Base-by-base conservation (phyloP, 164 flowering plant species). In the Pachysandra terminalis region DNA sequence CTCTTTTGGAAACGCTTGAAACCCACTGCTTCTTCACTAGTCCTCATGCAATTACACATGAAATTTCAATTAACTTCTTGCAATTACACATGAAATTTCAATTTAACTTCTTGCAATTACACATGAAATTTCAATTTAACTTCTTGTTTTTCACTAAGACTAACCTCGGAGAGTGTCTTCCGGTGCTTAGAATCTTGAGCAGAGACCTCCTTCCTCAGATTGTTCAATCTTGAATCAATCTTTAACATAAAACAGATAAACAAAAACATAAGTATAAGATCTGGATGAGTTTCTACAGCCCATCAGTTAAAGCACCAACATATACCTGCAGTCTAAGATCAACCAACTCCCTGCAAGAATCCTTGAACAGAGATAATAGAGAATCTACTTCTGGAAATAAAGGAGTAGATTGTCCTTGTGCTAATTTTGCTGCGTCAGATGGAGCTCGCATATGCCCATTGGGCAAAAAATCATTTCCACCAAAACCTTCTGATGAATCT, bases 311-410 rank as follows among this genome's bases (percentile, higher is more conserved):
- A 51, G 23, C 59, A 26, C 19, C 6, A 71, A 28, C 51, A 40
- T 22, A 56, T 71, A 90, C 99, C 93, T 88, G 90, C 41, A 80
- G 83, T 54, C 82, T 83, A 37, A 93, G 97, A 80, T 91, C 96
- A 77, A 88, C 75, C 77, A 96, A 79, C 80, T 93, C 97, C 68
- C 78, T 80, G 63, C 88, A 86, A 56, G 99, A 90, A 84, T 90
- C 92, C 78, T 88, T 87, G 70, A 96, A 96, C 66, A 96, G 73
- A 49, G 85, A 73, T 55, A 86, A 80, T 9, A 93, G 84, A 71
- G 88, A 74, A 80, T 96, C 99, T 8, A 91, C 97, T 85, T 90
- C 96, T 22, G 99, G 96, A 80, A 93, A 96, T 57, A 84, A 69
- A 26, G 98, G 99, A 68, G 80, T 61, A 25, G 87, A 60, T 15